Percentiles rank a stretch among this genome's conserved stretches.
These are phyloP conservation scores for Prunus salicina DNA, from an alignment of 306 rosid species.

Conservation along the genomic window DNA sequence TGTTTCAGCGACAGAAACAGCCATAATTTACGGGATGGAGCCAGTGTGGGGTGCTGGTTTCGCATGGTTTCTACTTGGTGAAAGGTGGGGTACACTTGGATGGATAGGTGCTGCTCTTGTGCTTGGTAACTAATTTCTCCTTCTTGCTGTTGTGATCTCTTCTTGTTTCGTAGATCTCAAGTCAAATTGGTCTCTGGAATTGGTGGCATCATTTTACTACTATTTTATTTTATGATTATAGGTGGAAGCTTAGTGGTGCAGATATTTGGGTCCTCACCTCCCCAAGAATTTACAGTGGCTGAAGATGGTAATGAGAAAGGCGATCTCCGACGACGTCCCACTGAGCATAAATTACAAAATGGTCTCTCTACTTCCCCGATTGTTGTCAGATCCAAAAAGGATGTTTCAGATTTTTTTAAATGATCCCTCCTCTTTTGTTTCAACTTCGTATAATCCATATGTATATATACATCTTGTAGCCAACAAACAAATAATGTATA, in stretches of 20 bases:
- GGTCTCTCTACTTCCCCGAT: conserved; percentile 27
- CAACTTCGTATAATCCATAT: no score
- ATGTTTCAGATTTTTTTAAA: conserved; percentile 4
- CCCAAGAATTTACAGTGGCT: conserved; percentile 2
- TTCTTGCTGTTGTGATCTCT: not conserved
- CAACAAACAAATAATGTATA: not conserved
- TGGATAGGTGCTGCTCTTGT: conserved; percentile 75
- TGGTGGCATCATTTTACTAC: no score
- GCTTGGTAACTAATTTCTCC: conserved; percentile 36
- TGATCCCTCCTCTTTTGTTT: not conserved
- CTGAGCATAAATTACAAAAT: conserved; percentile 9
- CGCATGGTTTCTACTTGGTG: conserved; percentile 83
- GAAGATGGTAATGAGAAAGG: conserved; percentile 13
- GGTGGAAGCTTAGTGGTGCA: conserved; percentile 77
- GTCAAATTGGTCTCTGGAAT: no score
- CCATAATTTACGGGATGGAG: conserved; percentile 71
- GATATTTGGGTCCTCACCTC: conserved; percentile 36
- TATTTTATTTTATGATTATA: not conserved
- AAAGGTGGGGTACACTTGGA: conserved; percentile 71
- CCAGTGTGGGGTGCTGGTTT: conserved; percentile 80
- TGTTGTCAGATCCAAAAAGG: conserved; percentile 16
- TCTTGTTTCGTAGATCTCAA: no score
- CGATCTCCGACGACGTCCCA: conserved; percentile 1
- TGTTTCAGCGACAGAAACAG: conserved; percentile 80
- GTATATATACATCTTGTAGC: not conserved